A percentile compares a stretch with the other conserved stretches of the same genome.
phyloP scores from a whole-genome alignment of 257 asterid species.

The Lithospermum erythrorhizon region DNA sequence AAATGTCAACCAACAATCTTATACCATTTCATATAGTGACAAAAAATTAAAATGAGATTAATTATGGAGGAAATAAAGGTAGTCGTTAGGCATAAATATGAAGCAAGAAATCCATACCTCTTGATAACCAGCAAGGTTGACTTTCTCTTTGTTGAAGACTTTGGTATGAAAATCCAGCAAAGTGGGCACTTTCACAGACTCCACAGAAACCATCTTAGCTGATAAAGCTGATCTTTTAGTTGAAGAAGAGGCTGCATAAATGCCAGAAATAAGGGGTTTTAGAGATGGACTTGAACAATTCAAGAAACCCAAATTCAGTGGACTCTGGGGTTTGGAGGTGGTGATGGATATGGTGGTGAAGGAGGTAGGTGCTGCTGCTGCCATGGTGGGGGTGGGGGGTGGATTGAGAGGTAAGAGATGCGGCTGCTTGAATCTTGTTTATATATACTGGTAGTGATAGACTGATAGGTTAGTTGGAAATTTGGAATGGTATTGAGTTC shows the following conservation, averaged over 20 bases:
- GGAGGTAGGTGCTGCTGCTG: constrained; percentile 51
- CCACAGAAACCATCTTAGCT: constrained; percentile 50
- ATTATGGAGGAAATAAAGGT: too few species aligned
- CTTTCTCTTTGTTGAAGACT: constrained; percentile 69
- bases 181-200: constrained; percentile 32
- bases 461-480: too few species aligned
- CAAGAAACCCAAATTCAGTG: constrained; percentile 32
- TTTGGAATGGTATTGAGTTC: too few species aligned
- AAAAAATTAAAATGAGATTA: too few species aligned
- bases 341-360: constrained; percentile 15
- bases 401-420: too few species aligned
- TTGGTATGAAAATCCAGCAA: constrained; percentile 68
- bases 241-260: too few species aligned
- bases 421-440: too few species aligned
- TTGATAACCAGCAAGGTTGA: constrained; percentile 75
- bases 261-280: constrained; percentile 21
- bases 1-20: too few species aligned
- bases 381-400: constrained; percentile 21
- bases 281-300: constrained; percentile 49
- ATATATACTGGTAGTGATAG: too few species aligned
- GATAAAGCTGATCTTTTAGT: constrained; percentile 20
- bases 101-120: constrained; percentile 35
- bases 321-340: constrained; percentile 11
- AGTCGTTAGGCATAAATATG: too few species aligned
- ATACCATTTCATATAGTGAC: too few species aligned